phyloP scores from a whole-genome alignment of 2,329 filamentous ascomycete genomes.

The Pezicula radicicola region DNA sequence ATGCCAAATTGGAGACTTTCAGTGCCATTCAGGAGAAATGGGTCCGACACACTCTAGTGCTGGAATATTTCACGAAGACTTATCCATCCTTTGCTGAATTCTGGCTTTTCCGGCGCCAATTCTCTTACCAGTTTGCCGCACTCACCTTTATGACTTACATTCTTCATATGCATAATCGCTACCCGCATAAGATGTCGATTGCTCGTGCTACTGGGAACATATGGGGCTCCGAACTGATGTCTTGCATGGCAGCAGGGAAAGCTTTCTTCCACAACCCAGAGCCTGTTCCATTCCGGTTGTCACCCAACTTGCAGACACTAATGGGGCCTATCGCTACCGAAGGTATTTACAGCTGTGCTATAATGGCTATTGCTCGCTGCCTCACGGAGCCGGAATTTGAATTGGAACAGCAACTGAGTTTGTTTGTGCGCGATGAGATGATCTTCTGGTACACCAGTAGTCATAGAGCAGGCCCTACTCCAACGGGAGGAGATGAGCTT shows the following conservation, averaged over 20 bases:
- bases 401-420: slow-evolving; percentile 88
- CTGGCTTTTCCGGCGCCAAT: slow-evolving; percentile 97
- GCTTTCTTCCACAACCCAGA: slow-evolving; percentile 94
- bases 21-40: slow-evolving; percentile 91
- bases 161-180: slow-evolving; percentile 94
- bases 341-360: slow-evolving; percentile 88
- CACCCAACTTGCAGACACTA: slow-evolving; percentile 90
- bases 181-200: slow-evolving; percentile 93
- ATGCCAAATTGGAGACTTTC: slow-evolving; percentile 85
- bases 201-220: slow-evolving; percentile 85
- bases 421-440: slow-evolving; percentile 98
- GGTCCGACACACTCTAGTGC: slow-evolving; percentile 77
- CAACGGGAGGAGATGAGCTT: slow-evolving; percentile 61
- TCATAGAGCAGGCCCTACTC: slow-evolving; percentile 58
- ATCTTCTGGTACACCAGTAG: slow-evolving; percentile 90
- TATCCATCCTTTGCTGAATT: slow-evolving; percentile 92
- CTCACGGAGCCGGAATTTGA: slow-evolving; percentile 86
- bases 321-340: slow-evolving; percentile 96
- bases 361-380: slow-evolving; percentile 96
- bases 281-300: slow-evolving; percentile 94
- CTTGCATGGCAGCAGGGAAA: slow-evolving; percentile 78
- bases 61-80: slow-evolving; percentile 85
- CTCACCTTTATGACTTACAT: slow-evolving; percentile 99
- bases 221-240: slow-evolving; percentile 93
- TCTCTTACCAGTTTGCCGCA: slow-evolving; percentile 91